Base-by-base conservation (phyloP, 441 rosid species). In the Melastoma candidum region DNA sequence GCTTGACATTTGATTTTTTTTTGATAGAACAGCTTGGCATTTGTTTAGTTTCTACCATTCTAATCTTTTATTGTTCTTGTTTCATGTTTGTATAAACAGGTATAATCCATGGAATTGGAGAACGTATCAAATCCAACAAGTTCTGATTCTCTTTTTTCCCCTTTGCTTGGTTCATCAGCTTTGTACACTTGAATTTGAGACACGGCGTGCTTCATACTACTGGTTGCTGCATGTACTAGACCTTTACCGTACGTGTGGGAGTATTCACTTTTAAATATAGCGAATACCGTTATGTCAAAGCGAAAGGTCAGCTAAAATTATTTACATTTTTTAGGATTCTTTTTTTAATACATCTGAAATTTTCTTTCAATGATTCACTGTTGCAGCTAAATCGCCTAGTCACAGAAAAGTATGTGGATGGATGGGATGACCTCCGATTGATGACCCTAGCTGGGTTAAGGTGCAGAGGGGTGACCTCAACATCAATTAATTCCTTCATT, bases 341-440 rank as follows among this genome's bases (percentile, higher is more conserved):
- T 44, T 7, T 32, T n/a, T 52, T 26, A 17, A 51, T 47, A 51
- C 53, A 4, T 45, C 41, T 51, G 51, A 27, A 43, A 29, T 12
- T 29, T 8, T 6, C 69, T 25, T 8, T 49, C 48, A 12, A 1
- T 63, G 22, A 22, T 55, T 36, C 57, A 57, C 26, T 53, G 39
- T 49, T 69, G 75, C 77, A 93, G 96, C 72, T 93, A 68, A 89
- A 93, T 68, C 77, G 71, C 71, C 67, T 93, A 55, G 97, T 93
- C 53, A 85, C 87, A 49, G 74, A 84, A 25, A 89, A 83, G 58
- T 63, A 78, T 77, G 96, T 93, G 60, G 99, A 93, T 70, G 94
- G 99, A 53, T 93, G 97, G 99, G 99, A 93, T 80, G 99, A 93
- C 68, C 99, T 96, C 11, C 94, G 96, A 64, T 87, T 93, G 65